Evolutionary conservation across 495 filamentous ascomycete genomes (phyloP), one percentile per base, ranked within the genome.

Genomic region (Penicillium simplicissimum): DNA sequence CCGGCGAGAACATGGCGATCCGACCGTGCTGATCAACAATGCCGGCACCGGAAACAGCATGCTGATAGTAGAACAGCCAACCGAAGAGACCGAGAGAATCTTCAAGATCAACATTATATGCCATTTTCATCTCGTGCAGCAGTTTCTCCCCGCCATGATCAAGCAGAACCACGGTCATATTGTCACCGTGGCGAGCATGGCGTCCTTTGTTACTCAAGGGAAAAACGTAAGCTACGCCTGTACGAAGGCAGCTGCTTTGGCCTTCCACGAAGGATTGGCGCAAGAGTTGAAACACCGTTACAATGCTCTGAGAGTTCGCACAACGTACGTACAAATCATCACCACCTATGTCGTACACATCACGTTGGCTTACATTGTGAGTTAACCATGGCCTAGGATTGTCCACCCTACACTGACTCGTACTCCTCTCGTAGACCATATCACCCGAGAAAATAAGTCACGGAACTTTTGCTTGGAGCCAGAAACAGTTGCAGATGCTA

Each of bases 141-240:
- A 81, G 40, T 86, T 85, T 60, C 67, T 86, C 8, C 82, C 84
- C 3, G 71, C 62, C 17, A 86, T 86, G 84, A 67, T 86, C 28
- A 60, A 67, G 34, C 67, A 62, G 36, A 79, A 83, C 45, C 80
- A 83, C 52, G 83, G 84, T 8, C 84, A 86, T 59, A 63, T 86
- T 15, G 63, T 85, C 38, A 75, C 74, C 6, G 61, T 79, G 4
- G 80, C 83, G 1, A 82, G 79, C 36, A 60, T 84, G 53, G 77
- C 79, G 21, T 72, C 68, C 23, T 83, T 81, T 64, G 40, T 79
- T 4, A 66, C 70, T 7, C 36, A 72, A 6, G 73, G 76, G 0
- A 68, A 71, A 3, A 72, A 77, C 54, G 71, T 71, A 0, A 73
- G 78, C 34, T 85, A 85, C 61, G 66, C 67, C 52, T 67, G 67